A percentile compares a stretch with the other conserved stretches of the same genome.
Conservation (phyloP, 108 stramenopile genomes). For the Chaetoceros tenuissimus region DNA sequence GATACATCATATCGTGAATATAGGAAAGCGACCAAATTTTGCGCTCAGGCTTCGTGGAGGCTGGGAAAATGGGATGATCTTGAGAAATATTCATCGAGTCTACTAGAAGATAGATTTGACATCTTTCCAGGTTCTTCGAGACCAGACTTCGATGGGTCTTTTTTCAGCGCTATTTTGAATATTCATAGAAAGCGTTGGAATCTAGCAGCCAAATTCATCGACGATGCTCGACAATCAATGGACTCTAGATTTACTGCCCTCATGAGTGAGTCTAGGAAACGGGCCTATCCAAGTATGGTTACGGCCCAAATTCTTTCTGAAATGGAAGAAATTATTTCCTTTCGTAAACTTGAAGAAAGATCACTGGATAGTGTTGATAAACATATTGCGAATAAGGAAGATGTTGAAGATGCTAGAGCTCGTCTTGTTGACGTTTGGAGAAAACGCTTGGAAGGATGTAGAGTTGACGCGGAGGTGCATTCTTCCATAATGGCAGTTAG, state of each 20-base stretch:
- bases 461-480: constrained; percentile 83
- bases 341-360: constrained; percentile 53
- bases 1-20: constrained; percentile 25
- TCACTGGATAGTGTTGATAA: constrained; percentile 21
- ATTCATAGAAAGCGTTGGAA: constrained; percentile 80
- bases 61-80: constrained; percentile 90
- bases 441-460: constrained; percentile 72
- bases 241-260: constrained; percentile 88
- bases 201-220: constrained; percentile 66
- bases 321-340: constrained; percentile 93
- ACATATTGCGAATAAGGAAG: constrained; percentile 46
- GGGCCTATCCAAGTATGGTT: constrained; percentile 90
- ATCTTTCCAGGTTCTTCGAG: constrained; percentile 13
- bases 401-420: constrained; percentile 39
- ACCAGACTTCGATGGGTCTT: constrained; percentile 86
- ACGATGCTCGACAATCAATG: constrained; percentile 79
- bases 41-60: constrained; percentile 89
- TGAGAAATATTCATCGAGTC: constrained; percentile 63
- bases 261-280: constrained; percentile 83
- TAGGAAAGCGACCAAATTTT: constrained; percentile 70
- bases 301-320: constrained; percentile 82
- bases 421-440: constrained; percentile 72
- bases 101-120: constrained; percentile 33
- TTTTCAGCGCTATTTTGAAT: constrained; percentile 88
- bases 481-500: constrained; percentile 85